Conservation (phyloP, 2,329 filamentous ascomycete genomes). For the Diaporthe humulicola region DNA sequence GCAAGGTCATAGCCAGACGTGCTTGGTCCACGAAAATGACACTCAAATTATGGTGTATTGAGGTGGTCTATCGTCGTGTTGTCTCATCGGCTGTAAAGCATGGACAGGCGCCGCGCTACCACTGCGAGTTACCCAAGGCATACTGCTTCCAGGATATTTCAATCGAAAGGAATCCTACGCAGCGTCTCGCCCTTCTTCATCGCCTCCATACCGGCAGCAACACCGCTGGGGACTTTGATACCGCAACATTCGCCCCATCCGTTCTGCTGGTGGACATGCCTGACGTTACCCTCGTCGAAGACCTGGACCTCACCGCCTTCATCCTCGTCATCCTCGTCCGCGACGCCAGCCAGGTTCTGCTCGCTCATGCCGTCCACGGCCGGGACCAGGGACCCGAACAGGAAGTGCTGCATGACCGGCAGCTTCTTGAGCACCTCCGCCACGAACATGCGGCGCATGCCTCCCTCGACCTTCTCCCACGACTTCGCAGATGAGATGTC, state of each 20-base stretch:
- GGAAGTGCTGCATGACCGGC: conserved; percentile 98
- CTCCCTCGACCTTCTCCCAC: conserved; percentile 93
- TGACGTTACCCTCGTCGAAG: conserved; percentile 73
- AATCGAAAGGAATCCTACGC: conserved; percentile 87
- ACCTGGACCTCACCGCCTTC: conserved; percentile 71
- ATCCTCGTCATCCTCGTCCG: conserved; percentile 61
- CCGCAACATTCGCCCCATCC: conserved; percentile 98
- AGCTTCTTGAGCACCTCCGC: conserved; percentile 93
- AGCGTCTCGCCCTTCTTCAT: conserved; percentile 78
- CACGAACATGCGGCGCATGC: conserved; percentile 97
- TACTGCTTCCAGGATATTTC: conserved; percentile 35
- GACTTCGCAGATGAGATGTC: conserved; percentile 92
- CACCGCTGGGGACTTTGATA: conserved; percentile 94
- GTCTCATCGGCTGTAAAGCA: neutral
- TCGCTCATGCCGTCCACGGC: conserved; percentile 86
- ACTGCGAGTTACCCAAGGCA: neutral
- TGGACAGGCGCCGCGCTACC: neutral
- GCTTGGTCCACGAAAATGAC: neutral
- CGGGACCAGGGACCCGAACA: conserved; percentile 89
- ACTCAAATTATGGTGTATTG: neutral
- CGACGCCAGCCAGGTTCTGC: conserved; percentile 64
- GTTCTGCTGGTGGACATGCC: conserved; percentile 77
- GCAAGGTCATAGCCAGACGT: neutral
- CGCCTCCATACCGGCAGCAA: conserved; percentile 91
- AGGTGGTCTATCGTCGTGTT: neutral